These are phyloP conservation scores for Neurospora sp. DNA, from an alignment of 495 filamentous ascomycete species.

Conservation along the genomic window DNA sequence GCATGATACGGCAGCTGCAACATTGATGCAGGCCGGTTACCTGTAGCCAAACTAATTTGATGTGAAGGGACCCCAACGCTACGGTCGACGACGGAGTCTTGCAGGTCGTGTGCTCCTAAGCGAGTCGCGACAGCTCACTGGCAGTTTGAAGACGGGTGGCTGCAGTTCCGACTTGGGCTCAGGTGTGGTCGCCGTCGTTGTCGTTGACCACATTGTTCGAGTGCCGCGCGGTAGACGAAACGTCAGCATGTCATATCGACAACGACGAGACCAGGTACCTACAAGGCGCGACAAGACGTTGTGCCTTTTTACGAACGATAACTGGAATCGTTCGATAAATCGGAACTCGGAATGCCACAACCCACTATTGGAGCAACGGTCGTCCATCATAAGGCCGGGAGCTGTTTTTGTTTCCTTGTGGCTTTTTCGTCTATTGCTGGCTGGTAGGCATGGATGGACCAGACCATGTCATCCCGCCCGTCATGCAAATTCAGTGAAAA, in stretches of 20 bases:
- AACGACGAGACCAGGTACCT: background rate
- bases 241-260: background rate
- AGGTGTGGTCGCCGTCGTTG: background rate
- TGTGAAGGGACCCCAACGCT: background rate
- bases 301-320: background rate
- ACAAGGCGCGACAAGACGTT: background rate
- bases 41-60: background rate
- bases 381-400: background rate
- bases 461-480: background rate
- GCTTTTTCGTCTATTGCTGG: background rate
- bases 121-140: background rate
- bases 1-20: constrained; percentile 7
- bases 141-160: background rate
- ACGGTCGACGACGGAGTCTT: background rate
- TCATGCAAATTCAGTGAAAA: background rate
- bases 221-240: background rate
- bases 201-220: background rate
- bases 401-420: background rate
- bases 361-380: background rate
- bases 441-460: background rate
- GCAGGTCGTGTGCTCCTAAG: background rate
- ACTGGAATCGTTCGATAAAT: background rate
- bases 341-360: background rate
- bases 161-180: background rate
- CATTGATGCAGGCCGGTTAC: constrained; percentile 2